These are phyloP conservation scores for Ashbya aceris DNA, from an alignment of 1,139 yeast genomes.

Conservation along the genomic window DNA sequence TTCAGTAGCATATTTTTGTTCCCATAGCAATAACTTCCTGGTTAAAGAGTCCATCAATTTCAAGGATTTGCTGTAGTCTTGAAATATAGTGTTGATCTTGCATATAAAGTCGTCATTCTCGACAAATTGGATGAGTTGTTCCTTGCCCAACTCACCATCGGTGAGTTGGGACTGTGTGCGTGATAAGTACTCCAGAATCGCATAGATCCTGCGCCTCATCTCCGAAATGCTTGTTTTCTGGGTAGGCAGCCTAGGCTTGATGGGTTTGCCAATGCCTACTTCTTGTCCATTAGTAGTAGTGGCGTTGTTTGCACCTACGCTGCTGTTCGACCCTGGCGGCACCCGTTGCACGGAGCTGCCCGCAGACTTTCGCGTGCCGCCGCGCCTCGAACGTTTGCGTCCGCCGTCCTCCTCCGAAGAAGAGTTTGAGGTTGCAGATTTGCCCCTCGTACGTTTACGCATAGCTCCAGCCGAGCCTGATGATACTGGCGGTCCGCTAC, in stretches of 20 bases:
- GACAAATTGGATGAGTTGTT: conserved; percentile 35
- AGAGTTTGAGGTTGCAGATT: conserved; percentile 4
- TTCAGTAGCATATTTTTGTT: conserved; percentile 38
- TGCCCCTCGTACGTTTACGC: conserved; percentile 4
- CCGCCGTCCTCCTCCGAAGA: conserved; percentile 10
- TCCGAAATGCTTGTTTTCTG: conserved; percentile 64
- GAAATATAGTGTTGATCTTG: conserved; percentile 32
- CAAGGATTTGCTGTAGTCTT: conserved; percentile 49
- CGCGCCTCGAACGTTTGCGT: conserved; percentile 6
- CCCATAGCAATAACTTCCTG: conserved; percentile 63
- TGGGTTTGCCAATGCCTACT: conserved; percentile 45
- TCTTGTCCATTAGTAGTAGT: neutral
- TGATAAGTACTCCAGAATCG: conserved; percentile 80
- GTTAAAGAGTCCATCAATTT: conserved; percentile 60
- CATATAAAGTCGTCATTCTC: conserved; percentile 32
- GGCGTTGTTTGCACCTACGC: neutral
- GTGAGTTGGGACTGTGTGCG: conserved; percentile 72
- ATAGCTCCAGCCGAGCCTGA: neutral
- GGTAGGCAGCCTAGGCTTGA: conserved; percentile 73
- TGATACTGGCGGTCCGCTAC: neutral
- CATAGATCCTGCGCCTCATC: conserved; percentile 77
- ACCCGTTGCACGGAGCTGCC: neutral
- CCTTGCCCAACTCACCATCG: conserved; percentile 51
- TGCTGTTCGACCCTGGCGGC: neutral
- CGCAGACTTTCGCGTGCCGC: conserved; percentile 3